Conservation (phyloP, 768 basidiomycete genomes). For the Polyporus arcularius region DNA sequence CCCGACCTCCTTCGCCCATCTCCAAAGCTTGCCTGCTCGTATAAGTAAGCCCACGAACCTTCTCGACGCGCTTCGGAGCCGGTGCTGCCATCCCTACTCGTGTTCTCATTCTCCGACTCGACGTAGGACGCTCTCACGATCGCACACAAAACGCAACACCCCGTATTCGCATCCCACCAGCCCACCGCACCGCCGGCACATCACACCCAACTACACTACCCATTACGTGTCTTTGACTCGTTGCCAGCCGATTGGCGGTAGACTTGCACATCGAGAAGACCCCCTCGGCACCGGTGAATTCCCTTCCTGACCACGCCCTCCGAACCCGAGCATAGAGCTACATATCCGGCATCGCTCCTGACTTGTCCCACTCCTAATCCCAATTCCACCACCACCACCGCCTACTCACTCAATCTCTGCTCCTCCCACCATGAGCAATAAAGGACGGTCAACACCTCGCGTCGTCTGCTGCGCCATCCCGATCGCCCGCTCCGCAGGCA, state of each 20-base stretch:
- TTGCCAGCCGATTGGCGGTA: background rate
- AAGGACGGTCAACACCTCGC: slow-evolving; percentile 79
- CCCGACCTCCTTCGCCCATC: background rate
- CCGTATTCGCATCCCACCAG: background rate
- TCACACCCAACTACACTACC: background rate
- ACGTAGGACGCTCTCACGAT: background rate
- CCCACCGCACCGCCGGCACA: background rate
- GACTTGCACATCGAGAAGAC: slow-evolving; percentile 2
- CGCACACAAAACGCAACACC: background rate
- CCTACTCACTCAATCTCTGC: background rate
- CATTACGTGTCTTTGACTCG: slow-evolving; percentile 12
- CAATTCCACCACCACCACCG: slow-evolving; percentile 6
- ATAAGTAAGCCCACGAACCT: slow-evolving; percentile 9
- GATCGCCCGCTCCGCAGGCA: slow-evolving; percentile 69
- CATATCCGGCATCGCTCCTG: background rate
- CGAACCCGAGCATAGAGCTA: background rate
- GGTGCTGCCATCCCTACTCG: background rate
- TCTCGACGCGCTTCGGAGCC: slow-evolving; percentile 9
- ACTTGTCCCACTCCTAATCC: background rate
- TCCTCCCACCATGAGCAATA: slow-evolving; percentile 46
- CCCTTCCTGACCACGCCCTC: background rate
- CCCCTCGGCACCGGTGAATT: background rate
- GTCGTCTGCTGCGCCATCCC: slow-evolving; percentile 92
- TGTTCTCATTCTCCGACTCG: background rate
- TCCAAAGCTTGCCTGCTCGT: background rate